These are phyloP conservation scores for Podaxis sp. DNA, from an alignment of 768 basidiomycete genomes.

Conservation along the genomic window DNA sequence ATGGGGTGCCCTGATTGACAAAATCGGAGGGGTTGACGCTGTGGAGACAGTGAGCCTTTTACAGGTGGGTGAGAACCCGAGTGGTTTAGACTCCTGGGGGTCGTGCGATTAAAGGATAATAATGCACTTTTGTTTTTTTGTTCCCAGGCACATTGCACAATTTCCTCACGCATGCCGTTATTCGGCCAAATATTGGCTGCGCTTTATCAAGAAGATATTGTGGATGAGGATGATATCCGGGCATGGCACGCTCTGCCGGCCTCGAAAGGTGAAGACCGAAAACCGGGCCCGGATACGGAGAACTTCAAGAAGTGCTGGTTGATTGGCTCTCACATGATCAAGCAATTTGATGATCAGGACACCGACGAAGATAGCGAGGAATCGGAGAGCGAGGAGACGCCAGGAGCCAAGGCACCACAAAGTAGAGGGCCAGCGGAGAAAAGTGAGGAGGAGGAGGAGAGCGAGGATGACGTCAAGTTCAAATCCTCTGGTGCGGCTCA, in stretches of 20 bases:
- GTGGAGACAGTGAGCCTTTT: conserved; percentile 77
- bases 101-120: neutral
- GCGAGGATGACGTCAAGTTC: conserved; percentile 10
- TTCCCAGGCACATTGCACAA: conserved; percentile 61
- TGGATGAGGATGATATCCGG: conserved; percentile 89
- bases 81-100: neutral
- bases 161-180: conserved; percentile 60
- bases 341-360: conserved; percentile 80
- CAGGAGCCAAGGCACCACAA: conserved; percentile 14
- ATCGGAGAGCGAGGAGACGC: conserved; percentile 20
- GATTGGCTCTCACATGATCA: conserved; percentile 72
- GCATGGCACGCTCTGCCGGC: conserved; percentile 70
- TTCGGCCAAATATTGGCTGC: conserved; percentile 87
- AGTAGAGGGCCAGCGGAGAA: conserved; percentile 12
- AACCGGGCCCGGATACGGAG: conserved; percentile 41
- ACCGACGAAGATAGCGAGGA: conserved; percentile 38
- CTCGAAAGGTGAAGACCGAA: conserved; percentile 52
- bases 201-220: conserved; percentile 88
- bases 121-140: neutral
- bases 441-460: conserved; percentile 8
- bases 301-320: conserved; percentile 69
- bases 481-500: neutral
- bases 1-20: conserved; percentile 84
- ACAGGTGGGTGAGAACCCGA: conserved; percentile 52
- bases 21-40: conserved; percentile 80